Evolutionary conservation across 305 asterid genomes (phyloP), one percentile per base, ranked within the genome.

Genomic region (Fraxinus sp.): DNA sequence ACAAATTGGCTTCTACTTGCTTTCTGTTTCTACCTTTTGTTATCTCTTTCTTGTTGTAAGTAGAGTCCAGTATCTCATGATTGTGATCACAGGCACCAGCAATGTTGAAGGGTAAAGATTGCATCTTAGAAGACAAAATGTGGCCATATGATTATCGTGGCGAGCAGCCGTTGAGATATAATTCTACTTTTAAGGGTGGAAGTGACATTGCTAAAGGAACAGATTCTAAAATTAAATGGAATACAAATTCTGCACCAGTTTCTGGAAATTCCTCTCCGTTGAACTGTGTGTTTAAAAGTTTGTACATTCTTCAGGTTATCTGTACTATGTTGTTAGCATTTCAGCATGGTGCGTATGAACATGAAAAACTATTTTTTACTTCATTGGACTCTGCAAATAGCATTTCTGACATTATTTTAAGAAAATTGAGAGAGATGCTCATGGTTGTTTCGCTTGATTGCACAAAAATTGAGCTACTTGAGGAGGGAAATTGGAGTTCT

Each of bases 361-460:
- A 83, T 77, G 95, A 89, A 78, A 86, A 80, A 81, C 85, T 94
- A 80, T 92, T 91, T 87, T 96, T 92, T 88, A 96, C 97, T 84
- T 91, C 98, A 81, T 83, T 96, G 90, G 93, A 88, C 83, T 79
- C 91, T 88, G 91, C 93, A 86, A 89, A 87, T 89, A 91, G 93
- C 79, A 86, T 94, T 79, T 86, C 95, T 85, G 99, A 96, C 86
- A 82, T 89, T 81, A 81, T 92, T 84, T 85, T 92, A 72, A 87
- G 97, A 90, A 93, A 91, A 85, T 72, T 94, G 87, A 97, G 99
- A 82, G 98, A 89, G 76, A 76, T 93, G 74, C 94, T 96, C 81
- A 91, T 94, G 97, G 88, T 87, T 86, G 81, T 94, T 87, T 96
- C 98, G 2, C 98, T 93, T 83, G 98, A 96, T 88, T 96, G 94